Evolutionary conservation across 1,284 basidiomycete species (phyloP).

Genomic region (Melampsora larici-populina): DNA sequence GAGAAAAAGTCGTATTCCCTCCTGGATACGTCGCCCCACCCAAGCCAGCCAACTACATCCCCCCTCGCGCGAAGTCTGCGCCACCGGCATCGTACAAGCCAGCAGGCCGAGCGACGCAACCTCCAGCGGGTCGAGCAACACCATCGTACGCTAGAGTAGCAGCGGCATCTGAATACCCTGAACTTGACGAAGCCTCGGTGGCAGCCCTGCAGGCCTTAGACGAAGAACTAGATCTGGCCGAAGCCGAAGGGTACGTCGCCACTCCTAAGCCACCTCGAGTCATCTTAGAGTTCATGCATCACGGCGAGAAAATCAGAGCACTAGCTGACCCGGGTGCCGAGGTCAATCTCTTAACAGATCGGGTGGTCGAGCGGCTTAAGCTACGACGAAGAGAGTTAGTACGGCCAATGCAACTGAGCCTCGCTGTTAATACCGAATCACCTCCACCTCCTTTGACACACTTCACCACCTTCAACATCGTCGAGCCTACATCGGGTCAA

Average conservation of each 20-base stretch:
- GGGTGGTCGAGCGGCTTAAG: not conserved
- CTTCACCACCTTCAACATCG: not conserved
- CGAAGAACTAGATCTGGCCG: not conserved
- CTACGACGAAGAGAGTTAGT: not conserved
- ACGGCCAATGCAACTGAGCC: not conserved
- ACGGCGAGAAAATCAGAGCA: not conserved
- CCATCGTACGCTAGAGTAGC: not conserved
- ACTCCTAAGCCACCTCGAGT: not conserved
- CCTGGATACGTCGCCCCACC: not conserved
- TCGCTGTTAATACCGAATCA: too few relatives aligned
- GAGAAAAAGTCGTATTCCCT: not conserved
- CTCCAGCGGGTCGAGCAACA: not conserved
- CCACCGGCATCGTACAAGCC: not conserved
- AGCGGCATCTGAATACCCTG: not conserved
- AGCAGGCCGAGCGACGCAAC: not conserved
- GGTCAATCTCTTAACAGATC: not conserved
- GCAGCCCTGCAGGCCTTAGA: not conserved
- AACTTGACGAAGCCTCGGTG: not conserved
- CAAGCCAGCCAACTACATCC: not conserved
- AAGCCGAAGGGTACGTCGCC: not conserved
- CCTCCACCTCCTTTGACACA: not conserved
- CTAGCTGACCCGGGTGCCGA: not conserved
- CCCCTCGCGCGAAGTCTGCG: not conserved
- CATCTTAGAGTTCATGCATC: not conserved
- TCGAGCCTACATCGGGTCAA: not conserved